A percentile compares a stretch with the other conserved stretches of the same genome.
These are phyloP conservation scores for Naganishia onofrii DNA, from an alignment of 768 basidiomycete species.

Conservation along the genomic window DNA sequence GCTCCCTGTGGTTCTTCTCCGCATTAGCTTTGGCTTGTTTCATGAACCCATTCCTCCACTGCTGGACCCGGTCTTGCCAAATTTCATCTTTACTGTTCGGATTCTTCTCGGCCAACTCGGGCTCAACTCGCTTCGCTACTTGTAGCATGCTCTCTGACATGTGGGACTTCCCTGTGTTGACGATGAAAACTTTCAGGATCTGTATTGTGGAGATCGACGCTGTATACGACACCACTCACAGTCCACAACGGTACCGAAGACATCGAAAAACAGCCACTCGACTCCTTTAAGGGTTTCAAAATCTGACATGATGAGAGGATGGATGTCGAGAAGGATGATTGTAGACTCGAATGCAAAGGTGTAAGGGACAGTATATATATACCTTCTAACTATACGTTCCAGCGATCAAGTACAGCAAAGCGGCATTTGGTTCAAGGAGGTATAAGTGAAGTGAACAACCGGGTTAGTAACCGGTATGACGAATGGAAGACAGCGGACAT, in stretches of 20 bases:
- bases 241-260: constrained; percentile 27
- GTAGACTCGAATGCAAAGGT: background rate
- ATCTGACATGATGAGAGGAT: background rate
- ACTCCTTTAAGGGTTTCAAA: constrained; percentile 7
- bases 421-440: background rate
- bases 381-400: background rate
- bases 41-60: constrained; percentile 30
- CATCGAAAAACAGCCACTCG: constrained; percentile 31
- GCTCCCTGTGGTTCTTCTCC: constrained; percentile 15
- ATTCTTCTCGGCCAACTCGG: constrained; percentile 7
- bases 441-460: too few species aligned
- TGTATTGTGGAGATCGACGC: background rate
- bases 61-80: constrained; percentile 29
- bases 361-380: background rate
- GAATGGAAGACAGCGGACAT: constrained; percentile 10
- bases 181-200: background rate
- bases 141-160: constrained; percentile 8
- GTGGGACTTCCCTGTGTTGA: constrained; percentile 26
- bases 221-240: constrained; percentile 1
- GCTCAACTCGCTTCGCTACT: constrained; percentile 15
- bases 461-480: constrained; percentile 8
- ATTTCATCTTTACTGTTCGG: constrained; percentile 2
- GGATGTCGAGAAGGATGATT: background rate
- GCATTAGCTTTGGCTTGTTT: background rate
- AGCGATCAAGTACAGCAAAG: too few species aligned